Evolutionary conservation across 805 yeast species (phyloP), one percentile per base, ranked within the genome.

Genomic region (Grigorovia transvaalensis): DNA sequence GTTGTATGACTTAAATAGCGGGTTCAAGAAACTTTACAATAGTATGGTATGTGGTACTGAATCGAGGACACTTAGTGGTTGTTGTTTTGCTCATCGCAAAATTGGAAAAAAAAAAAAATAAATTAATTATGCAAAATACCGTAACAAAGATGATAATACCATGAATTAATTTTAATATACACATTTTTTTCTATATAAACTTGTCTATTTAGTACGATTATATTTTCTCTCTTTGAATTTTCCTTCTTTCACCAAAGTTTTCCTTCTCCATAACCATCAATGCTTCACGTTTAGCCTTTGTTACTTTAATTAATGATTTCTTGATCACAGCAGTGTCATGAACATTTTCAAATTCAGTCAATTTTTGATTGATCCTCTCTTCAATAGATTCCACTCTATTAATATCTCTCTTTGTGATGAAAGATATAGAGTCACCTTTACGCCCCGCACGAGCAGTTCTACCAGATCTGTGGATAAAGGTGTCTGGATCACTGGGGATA

Each of bases 401-500:
- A 13, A 93, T 82, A 64, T 91, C 99, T 53, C 84, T 80, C 60
- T 90, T 96, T 1, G 95, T 80, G 4, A 93, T 85, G 53, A 93
- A 76, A 13, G 93, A 80, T 1, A 93, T 73, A 7, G 95, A 78
- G 56, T 81, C 88, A 71, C 99, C 99, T 49, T 73, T 71, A 59
- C 95, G 77, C 1, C 98, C 98, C 2, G 98, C 98, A 78, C 99
- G 85, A 9, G 98, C 99, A 12, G 99, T 91, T 80, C 99, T 87
- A 73, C 99, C 99, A 11, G 91, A 96, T 68, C 99, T 76, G 70
- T 93, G 99, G 50, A 93, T 89, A 61, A 88, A 93, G 56, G 93
- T 96, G 63, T 93, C 96, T 2, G 98, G 87, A 63, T 93, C 97
- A 0, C 93, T 89, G 5, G 99, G 99, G 23, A 93, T 80, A 63